Percentiles rank a stretch among this genome's conserved stretches.
These are phyloP conservation scores for Vavraia culicis DNA, from an alignment of 371 early-diverging fungal species.

Conservation along the genomic window DNA sequence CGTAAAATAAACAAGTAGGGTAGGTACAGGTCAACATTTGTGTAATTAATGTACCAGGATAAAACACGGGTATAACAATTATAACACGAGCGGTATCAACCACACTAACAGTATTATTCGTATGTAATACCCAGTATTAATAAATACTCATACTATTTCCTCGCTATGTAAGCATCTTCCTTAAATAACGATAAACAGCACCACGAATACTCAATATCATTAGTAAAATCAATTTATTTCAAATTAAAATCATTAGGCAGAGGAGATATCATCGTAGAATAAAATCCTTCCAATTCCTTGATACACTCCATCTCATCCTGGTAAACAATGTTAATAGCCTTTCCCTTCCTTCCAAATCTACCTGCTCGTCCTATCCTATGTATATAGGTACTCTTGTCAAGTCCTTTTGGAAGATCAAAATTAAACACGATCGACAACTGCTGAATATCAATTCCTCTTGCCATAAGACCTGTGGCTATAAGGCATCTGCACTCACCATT, in stretches of 20 bases:
- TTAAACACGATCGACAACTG: slow-evolving; percentile 91
- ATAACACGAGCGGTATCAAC: too few relatives aligned
- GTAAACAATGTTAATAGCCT: slow-evolving; percentile 86
- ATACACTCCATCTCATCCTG: slow-evolving; percentile 68
- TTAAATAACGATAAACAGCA: too few relatives aligned
- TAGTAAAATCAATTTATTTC: too few relatives aligned
- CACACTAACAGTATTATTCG: too few relatives aligned
- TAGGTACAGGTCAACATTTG: too few relatives aligned
- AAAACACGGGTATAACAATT: too few relatives aligned
- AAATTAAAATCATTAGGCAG: slow-evolving; percentile 63
- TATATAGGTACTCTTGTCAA: slow-evolving; percentile 47
- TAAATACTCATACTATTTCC: too few relatives aligned
- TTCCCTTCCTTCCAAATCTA: slow-evolving; percentile 97
- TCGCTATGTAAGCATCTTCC: too few relatives aligned
- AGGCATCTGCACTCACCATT: slow-evolving; percentile 65
- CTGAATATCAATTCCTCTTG: slow-evolving; percentile 96
- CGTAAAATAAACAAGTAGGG: too few relatives aligned
- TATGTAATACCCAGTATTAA: too few relatives aligned
- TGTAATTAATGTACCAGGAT: too few relatives aligned
- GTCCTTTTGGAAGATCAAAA: slow-evolving; percentile 81
- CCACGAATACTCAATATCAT: too few relatives aligned
- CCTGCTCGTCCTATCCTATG: slow-evolving; percentile 86
- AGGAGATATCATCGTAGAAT: slow-evolving; percentile 78
- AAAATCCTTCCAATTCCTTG: slow-evolving; percentile 83
- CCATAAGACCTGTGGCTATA: slow-evolving; percentile 87